A percentile compares a stretch with the other conserved stretches of the same genome.
Conservation (phyloP, 1,284 basidiomycete genomes). For the Ceraceosorus guamensis region DNA sequence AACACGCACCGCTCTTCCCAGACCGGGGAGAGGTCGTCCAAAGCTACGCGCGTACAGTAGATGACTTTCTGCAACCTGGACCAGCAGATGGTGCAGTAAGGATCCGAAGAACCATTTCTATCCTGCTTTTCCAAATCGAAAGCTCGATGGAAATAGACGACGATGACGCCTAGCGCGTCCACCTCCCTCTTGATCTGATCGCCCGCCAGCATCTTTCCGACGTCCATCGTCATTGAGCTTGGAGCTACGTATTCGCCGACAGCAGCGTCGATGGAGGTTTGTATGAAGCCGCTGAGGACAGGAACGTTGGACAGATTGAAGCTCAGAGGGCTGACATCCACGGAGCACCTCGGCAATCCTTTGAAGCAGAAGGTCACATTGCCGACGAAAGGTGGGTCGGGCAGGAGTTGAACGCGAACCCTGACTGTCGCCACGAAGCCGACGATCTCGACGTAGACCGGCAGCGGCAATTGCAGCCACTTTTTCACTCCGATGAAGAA, state of each 20-base stretch:
- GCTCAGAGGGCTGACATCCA: conserved; percentile 26
- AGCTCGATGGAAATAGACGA: conserved; percentile 26
- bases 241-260: conserved; percentile 29
- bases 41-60: conserved; percentile 25
- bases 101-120: conserved; percentile 21
- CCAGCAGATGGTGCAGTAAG: conserved; percentile 26
- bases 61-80: conserved; percentile 23
- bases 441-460: conserved; percentile 33
- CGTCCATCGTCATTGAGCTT: conserved; percentile 23
- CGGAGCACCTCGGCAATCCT: conserved; percentile 23
- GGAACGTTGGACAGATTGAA: conserved; percentile 27
- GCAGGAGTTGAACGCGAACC: conserved; percentile 20
- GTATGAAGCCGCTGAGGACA: conserved; percentile 25
- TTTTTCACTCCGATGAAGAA: conserved; percentile 28
- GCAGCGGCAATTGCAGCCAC: conserved; percentile 18
- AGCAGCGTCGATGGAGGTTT: conserved; percentile 32
- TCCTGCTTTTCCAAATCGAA: conserved; percentile 29
- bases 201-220: conserved; percentile 32
- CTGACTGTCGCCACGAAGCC: conserved; percentile 25
- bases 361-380: conserved; percentile 26
- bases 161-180: conserved; percentile 24
- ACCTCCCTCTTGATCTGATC: conserved; percentile 35
- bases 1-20: conserved; percentile 34
- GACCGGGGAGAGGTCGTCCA: conserved; percentile 25
- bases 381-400: conserved; percentile 30